A percentile compares a stretch with the other conserved stretches of the same genome.
Evolutionary conservation across 495 filamentous ascomycete genomes (phyloP).

Genomic region (Cercophora scortea): DNA sequence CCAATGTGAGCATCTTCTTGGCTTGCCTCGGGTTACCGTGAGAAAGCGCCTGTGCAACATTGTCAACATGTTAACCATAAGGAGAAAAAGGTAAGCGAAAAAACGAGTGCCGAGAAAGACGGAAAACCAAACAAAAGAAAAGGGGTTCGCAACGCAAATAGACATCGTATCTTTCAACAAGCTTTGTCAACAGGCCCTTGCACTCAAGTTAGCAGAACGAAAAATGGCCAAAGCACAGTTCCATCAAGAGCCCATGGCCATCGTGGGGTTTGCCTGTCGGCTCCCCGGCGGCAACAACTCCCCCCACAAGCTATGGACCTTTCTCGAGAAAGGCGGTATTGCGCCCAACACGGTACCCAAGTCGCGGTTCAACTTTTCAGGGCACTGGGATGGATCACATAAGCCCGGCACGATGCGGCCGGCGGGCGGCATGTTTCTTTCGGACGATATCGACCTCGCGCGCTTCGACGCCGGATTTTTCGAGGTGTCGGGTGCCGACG

Average conservation of each 20-base stretch:
- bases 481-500: conserved; percentile 1
- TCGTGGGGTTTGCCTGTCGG: conserved; percentile 40
- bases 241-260: conserved; percentile 27
- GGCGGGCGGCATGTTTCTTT: conserved; percentile 18
- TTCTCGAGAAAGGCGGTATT: conserved; percentile 32
- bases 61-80: too few relatives aligned
- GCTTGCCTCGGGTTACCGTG: too few relatives aligned
- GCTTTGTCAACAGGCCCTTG: too few relatives aligned
- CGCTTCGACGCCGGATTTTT: conserved; percentile 31
- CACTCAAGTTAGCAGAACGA: too few relatives aligned
- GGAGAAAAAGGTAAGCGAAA: too few relatives aligned
- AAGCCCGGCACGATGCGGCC: conserved; percentile 7
- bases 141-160: too few relatives aligned
- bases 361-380: conserved; percentile 29
- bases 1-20: too few relatives aligned
- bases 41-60: too few relatives aligned
- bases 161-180: too few relatives aligned
- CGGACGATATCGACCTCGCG: conserved; percentile 17
- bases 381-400: conserved; percentile 15
- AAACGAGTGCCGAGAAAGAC: too few relatives aligned
- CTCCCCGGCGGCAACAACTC: conserved; percentile 35
- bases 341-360: conserved; percentile 26
- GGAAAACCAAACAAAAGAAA: too few relatives aligned
- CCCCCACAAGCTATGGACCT: conserved; percentile 32
- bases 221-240: not conserved